Evolutionary conservation across 495 filamentous ascomycete genomes (phyloP).

Genomic region (Hypoxylon fragiforme): DNA sequence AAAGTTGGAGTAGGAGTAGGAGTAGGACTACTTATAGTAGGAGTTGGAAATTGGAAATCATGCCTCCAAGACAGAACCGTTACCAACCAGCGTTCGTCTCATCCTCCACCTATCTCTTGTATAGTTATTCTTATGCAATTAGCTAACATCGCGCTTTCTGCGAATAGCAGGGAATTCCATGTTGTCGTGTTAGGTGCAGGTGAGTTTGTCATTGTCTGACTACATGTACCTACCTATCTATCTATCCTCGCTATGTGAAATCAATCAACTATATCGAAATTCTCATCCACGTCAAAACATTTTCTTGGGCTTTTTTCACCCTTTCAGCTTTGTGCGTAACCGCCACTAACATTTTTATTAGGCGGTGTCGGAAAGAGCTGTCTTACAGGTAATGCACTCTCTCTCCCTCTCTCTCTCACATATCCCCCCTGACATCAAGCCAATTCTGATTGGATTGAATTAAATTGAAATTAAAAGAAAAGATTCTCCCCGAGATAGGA

Average conservation of each 20-base stretch:
- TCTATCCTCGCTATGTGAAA: too few species aligned
- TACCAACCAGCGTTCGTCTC: constrained; percentile 34
- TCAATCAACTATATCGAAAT: constrained; percentile 4
- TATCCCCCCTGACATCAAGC: not conserved
- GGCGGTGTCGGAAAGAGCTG: constrained; percentile 98
- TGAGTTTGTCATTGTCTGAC: constrained; percentile 43
- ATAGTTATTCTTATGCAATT: not conserved
- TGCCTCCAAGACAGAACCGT: constrained; percentile 31
- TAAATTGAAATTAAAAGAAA: constrained; percentile 17
- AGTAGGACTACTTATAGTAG: too few species aligned
- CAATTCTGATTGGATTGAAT: constrained; percentile 29
- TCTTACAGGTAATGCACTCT: constrained; percentile 74
- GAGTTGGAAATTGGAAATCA: constrained; percentile 24
- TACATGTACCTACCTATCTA: too few species aligned
- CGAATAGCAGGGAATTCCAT: constrained; percentile 76
- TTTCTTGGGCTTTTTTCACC: too few species aligned
- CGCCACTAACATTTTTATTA: constrained; percentile 44
- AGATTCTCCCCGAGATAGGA: constrained; percentile 20
- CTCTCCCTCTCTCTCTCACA: not conserved
- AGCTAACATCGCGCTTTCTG: constrained; percentile 25
- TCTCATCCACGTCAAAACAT: constrained; percentile 8
- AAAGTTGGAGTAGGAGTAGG: not conserved
- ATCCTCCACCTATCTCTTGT: not conserved
- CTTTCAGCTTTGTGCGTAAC: constrained; percentile 30
- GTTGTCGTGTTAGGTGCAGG: constrained; percentile 90